Evolutionary conservation across 352 stramenopile genomes (phyloP).

Genomic region (Phytophthora ramorum): DNA sequence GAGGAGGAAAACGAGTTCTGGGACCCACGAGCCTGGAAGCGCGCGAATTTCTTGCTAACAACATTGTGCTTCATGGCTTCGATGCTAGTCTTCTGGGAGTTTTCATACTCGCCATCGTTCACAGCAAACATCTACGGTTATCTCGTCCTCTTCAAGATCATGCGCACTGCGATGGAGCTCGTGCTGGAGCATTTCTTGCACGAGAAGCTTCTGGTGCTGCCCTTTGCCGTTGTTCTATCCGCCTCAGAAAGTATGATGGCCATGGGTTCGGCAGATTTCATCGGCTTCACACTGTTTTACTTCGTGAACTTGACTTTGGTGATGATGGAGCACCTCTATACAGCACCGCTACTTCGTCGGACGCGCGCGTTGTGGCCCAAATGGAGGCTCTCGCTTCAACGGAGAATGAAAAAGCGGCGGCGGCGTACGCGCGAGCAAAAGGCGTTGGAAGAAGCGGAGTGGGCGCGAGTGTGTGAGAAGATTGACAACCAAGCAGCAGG

Average conservation of each 20-base stretch:
- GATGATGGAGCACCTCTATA: constrained; percentile 95
- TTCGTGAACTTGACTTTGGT: constrained; percentile 93
- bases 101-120: constrained; percentile 95
- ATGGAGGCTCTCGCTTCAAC: constrained; percentile 90
- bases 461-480: constrained; percentile 93
- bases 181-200: constrained; percentile 87
- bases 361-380: constrained; percentile 89
- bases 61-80: constrained; percentile 85
- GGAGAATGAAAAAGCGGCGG: constrained; percentile 76
- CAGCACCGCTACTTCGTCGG: constrained; percentile 88
- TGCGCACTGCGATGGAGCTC: constrained; percentile 85
- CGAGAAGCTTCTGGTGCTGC: constrained; percentile 92
- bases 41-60: constrained; percentile 90
- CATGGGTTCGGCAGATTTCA: constrained; percentile 95
- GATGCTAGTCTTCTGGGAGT: constrained; percentile 96
- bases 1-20: constrained; percentile 79
- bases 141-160: constrained; percentile 92
- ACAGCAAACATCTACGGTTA: constrained; percentile 92
- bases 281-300: constrained; percentile 95
- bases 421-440: constrained; percentile 93
- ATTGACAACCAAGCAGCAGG: constrained; percentile 94
- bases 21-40: constrained; percentile 90
- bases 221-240: constrained; percentile 91
- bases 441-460: constrained; percentile 91
- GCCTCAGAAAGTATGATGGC: constrained; percentile 94